Evolutionary conservation across 441 rosid species (phyloP).

Genomic region (Adansonia gregorii): DNA sequence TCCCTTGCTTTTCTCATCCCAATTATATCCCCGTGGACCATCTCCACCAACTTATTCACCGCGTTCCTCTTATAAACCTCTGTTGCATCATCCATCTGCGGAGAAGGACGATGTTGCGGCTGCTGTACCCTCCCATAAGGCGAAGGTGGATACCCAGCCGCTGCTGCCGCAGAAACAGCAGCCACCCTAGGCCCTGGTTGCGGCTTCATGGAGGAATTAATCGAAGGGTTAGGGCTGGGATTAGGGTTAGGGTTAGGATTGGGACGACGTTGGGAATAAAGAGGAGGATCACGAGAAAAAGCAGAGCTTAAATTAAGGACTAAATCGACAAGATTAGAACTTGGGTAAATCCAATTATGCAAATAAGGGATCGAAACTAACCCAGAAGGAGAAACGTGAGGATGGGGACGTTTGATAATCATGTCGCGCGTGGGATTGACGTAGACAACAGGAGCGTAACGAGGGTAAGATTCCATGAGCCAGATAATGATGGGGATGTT

Average conservation of each 20-base stretch:
- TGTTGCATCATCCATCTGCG: constrained; percentile 67
- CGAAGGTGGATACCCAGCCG: constrained; percentile 51
- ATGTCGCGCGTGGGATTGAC: constrained; percentile 93
- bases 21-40: constrained; percentile 62
- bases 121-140: constrained; percentile 49
- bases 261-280: constrained; percentile 81
- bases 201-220: constrained; percentile 28
- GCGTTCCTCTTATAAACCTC: constrained; percentile 75
- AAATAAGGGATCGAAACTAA: constrained; percentile 76
- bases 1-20: constrained; percentile 77
- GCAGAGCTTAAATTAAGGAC: constrained; percentile 56
- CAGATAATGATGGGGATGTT: constrained; percentile 88
- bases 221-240: constrained; percentile 3
- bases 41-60: constrained; percentile 75
- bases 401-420: constrained; percentile 88
- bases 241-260: constrained; percentile 39
- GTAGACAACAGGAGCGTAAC: constrained; percentile 84
- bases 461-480: constrained; percentile 93
- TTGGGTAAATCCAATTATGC: constrained; percentile 86
- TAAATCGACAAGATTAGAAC: constrained; percentile 87
- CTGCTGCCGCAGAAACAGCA: constrained; percentile 38
- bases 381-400: constrained; percentile 86
- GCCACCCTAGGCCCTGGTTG: constrained; percentile 22
- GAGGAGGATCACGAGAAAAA: constrained; percentile 85
- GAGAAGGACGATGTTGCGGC: constrained; percentile 49